Base-by-base conservation (phyloP, 148 eudicot species). In the Suaeda aralocaspica region DNA sequence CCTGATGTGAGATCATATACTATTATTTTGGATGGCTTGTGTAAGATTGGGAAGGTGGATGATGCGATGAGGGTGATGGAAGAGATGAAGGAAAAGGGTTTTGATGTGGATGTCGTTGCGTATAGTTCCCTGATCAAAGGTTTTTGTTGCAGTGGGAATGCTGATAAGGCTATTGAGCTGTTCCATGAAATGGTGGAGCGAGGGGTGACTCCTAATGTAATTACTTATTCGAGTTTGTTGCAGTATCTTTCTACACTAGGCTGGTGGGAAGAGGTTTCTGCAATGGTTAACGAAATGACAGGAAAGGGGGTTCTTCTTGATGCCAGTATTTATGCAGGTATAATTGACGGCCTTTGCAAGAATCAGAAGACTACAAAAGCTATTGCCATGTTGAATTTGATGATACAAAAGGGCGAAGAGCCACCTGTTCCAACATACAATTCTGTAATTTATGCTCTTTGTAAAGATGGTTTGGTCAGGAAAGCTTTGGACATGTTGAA, bases 61-160 rank as follows among this genome's bases (percentile, higher is more conserved):
- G 85, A 82, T 53, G 91, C 86, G 0, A 48, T 80, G 75, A 21
- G 52, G 53, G 67, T 89, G 73, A 74, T 84, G 66, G 75, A 78
- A 45, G 90, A 86, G 56, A 77, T 81, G 85, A 78, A 74, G 72
- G 60, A 65, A 52, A 74, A 68, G 9, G 83, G 79, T 45, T 69
- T 81, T 41, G 69, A 68, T 56, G 76, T 59, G 3, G 89, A 86
- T 78, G 80, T 78, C 66, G 70, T 79, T 74, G 69, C 71, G 34
- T 89, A 83, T 73, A 80, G 78, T 71, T 66, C 81, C 21, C 80
- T 89, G 33, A 80, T 89, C 57, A 73, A 81, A 76, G 94, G 91
- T 62, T 83, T 84, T 55, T 83, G 87, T 66, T 64, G 55, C 33
- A 52, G 45, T 8, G 91, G 89, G 6, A 66, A 87, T 71, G 80